These are phyloP conservation scores for Auricularia heimuer DNA, from an alignment of 768 basidiomycete genomes.

Conservation along the genomic window DNA sequence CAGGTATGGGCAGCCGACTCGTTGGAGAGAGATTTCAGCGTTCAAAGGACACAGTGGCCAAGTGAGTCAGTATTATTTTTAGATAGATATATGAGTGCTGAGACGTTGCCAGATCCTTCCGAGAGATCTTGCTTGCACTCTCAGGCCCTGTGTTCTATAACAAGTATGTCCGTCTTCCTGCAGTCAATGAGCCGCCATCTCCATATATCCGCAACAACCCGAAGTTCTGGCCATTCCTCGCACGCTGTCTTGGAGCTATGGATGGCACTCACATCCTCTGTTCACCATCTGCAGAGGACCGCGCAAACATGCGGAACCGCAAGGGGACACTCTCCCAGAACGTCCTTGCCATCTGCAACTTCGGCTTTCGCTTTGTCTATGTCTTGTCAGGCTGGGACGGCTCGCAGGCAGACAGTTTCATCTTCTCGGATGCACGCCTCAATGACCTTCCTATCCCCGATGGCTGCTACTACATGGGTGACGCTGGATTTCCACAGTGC, in stretches of 20 bases:
- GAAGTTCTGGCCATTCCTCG: conserved; percentile 27
- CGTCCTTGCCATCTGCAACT: conserved; percentile 24
- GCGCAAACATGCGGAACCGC: conserved; percentile 9
- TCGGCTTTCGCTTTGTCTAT: conserved; percentile 28
- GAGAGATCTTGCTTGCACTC: conserved; percentile 17
- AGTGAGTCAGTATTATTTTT: conserved; percentile 2
- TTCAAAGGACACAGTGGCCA: conserved; percentile 12
- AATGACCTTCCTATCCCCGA: conserved; percentile 22
- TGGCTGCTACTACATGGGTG: conserved; percentile 25
- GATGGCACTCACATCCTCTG: conserved; percentile 20
- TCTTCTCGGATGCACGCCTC: conserved; percentile 22
- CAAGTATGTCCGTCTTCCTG: conserved; percentile 3
- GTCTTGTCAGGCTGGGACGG: conserved; percentile 33
- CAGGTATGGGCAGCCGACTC: conserved; percentile 14
- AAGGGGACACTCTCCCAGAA: conserved; percentile 29
- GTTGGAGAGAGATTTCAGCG: conserved; percentile 21
- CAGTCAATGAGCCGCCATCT: conserved; percentile 3
- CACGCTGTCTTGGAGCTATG: conserved; percentile 16
- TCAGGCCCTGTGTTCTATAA: conserved; percentile 20
- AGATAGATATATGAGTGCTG: neutral
- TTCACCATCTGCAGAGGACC: conserved; percentile 10
- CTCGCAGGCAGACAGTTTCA: conserved; percentile 24
- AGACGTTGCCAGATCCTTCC: conserved; percentile 20
- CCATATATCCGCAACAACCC: conserved; percentile 19
- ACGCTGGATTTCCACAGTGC: conserved; percentile 26